Evolutionary conservation across 768 basidiomycete genomes (phyloP).

Genomic region (Podaxis pistillaris): DNA sequence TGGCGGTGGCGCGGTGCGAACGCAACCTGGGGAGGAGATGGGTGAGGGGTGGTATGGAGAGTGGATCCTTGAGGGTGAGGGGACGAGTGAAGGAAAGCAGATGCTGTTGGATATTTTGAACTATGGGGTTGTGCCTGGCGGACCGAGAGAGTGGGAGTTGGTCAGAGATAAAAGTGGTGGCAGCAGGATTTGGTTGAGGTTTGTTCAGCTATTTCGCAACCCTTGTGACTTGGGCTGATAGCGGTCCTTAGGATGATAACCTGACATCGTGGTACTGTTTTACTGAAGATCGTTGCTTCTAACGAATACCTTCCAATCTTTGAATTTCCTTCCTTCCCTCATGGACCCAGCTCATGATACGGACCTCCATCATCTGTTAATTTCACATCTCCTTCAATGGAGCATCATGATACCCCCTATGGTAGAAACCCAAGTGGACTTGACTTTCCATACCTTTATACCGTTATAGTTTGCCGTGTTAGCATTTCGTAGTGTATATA

Average conservation of each 20-base stretch:
- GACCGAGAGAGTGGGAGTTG: slow-evolving; percentile 47
- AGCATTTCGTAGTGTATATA: too few species aligned
- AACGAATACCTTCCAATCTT: neutral
- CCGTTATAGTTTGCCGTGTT: too few species aligned
- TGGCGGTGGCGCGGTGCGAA: neutral
- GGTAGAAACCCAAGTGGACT: too few species aligned
- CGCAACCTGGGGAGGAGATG: slow-evolving; percentile 26
- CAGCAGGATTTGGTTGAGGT: slow-evolving; percentile 67
- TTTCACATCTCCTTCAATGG: neutral
- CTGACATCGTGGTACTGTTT: neutral
- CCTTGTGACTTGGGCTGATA: neutral
- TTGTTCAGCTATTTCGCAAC: slow-evolving; percentile 15
- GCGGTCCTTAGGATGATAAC: neutral
- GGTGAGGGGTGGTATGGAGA: slow-evolving; percentile 75
- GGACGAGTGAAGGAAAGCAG: slow-evolving; percentile 64
- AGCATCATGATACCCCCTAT: too few species aligned
- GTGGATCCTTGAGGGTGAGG: slow-evolving; percentile 80
- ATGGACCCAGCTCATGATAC: neutral
- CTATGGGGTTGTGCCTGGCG: slow-evolving; percentile 24
- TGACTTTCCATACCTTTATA: too few species aligned
- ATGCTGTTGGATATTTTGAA: slow-evolving; percentile 53
- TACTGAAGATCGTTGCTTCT: too few species aligned
- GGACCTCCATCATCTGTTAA: neutral
- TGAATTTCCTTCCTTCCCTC: neutral
- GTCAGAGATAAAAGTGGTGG: slow-evolving; percentile 60